Evolutionary conservation across 2,329 filamentous ascomycete species (phyloP).

Genomic region (Chrysosporium queenslandicum): DNA sequence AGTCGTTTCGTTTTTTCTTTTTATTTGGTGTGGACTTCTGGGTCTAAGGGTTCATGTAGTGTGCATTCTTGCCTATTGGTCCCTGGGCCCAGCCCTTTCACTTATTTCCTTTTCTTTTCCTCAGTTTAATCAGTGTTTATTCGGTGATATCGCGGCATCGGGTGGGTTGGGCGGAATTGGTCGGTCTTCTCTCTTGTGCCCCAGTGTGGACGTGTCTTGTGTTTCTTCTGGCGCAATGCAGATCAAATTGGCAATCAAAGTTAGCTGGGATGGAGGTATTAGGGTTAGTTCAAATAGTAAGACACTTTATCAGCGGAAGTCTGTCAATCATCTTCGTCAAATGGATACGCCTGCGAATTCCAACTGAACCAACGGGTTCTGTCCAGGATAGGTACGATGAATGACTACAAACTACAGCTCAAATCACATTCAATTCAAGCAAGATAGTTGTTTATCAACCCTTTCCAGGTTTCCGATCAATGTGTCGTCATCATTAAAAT

Average conservation of each 20-base stretch:
- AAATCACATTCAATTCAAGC: no score
- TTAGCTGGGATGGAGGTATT: conserved; percentile 1
- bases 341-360: no score
- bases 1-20: conserved; percentile 7
- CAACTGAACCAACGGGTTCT: background rate
- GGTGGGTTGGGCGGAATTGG: background rate
- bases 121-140: background rate
- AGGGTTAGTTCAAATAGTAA: background rate
- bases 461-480: background rate
- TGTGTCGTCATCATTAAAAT: conserved; percentile 6
- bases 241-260: background rate
- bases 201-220: background rate
- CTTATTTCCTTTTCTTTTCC: conserved; percentile 11
- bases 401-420: no score
- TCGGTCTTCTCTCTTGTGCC: background rate
- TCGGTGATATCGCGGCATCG: background rate
- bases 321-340: no score
- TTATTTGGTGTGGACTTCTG: conserved; percentile 7
- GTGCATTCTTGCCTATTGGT: background rate
- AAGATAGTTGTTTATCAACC: background rate
- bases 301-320: background rate
- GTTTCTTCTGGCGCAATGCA: background rate
- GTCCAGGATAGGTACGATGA: background rate
- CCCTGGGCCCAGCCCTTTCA: background rate
- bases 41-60: background rate